Conservation (phyloP, 768 basidiomycete species). For the Leccinellum albellum region DNA sequence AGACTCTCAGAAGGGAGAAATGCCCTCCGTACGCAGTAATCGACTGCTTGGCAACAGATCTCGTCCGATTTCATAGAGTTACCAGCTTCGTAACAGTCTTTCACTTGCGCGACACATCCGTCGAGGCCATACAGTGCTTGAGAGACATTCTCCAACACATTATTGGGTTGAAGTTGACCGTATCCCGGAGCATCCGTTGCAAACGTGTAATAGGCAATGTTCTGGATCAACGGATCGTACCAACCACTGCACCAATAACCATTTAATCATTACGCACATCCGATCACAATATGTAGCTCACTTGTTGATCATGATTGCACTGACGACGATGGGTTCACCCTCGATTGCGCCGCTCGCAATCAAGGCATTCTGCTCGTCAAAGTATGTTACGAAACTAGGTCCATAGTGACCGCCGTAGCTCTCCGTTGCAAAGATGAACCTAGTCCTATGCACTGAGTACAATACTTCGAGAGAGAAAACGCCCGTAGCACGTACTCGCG, state of each 20-base stretch:
- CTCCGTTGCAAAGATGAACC: constrained; percentile 63
- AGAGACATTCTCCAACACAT: constrained; percentile 44
- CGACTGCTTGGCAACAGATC: constrained; percentile 48
- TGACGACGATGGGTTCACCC: constrained; percentile 52
- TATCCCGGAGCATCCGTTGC: constrained; percentile 63
- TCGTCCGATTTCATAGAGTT: constrained; percentile 40
- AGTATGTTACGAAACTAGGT: constrained; percentile 60
- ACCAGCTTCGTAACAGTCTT: constrained; percentile 55
- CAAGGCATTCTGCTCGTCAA: constrained; percentile 56
- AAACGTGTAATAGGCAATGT: constrained; percentile 57
- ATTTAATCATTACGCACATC: not conserved
- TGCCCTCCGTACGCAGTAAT: constrained; percentile 61
- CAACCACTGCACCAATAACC: constrained; percentile 44
- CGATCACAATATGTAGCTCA: constrained; percentile 12
- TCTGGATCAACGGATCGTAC: constrained; percentile 64
- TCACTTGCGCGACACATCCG: constrained; percentile 54
- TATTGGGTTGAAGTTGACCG: constrained; percentile 52
- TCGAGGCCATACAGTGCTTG: constrained; percentile 42
- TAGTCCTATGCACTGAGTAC: constrained; percentile 13
- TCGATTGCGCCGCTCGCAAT: constrained; percentile 43
- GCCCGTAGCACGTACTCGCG: constrained; percentile 43
- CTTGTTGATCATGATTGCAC: constrained; percentile 66
- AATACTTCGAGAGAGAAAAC: not conserved
- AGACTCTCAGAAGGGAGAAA: too few species aligned
- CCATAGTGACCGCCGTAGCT: constrained; percentile 70